Percentiles rank a stretch among this genome's conserved stretches.
Conservation (phyloP, 495 filamentous ascomycete species). For the Podospora bellae-mahoneyi region DNA sequence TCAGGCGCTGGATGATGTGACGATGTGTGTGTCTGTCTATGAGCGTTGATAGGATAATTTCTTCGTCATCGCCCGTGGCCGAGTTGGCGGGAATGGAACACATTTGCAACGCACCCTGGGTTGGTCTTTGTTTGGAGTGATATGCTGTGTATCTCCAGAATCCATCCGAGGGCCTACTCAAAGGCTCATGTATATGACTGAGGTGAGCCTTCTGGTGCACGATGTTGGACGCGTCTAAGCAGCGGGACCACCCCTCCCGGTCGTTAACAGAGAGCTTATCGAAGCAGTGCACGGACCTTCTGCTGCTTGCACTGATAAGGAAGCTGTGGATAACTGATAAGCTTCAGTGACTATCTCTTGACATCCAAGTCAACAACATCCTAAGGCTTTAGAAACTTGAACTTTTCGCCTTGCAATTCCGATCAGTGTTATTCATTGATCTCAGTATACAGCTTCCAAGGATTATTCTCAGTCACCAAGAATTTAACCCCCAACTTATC, state of each 20-base stretch:
- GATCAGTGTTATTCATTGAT: background rate
- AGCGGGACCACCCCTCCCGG: too few relatives aligned
- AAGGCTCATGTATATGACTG: background rate
- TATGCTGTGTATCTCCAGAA: background rate
- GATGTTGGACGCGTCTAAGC: background rate
- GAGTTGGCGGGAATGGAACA: background rate
- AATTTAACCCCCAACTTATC: background rate
- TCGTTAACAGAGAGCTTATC: background rate
- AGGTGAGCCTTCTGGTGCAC: background rate
- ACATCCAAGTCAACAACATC: background rate
- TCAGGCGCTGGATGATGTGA: slow-evolving; percentile 9
- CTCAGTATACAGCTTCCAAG: background rate
- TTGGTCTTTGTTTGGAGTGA: background rate
- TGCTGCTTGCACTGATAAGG: background rate
- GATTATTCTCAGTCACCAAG: background rate
- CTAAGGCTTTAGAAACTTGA: background rate
- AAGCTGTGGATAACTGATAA: too few relatives aligned
- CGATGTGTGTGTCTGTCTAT: background rate
- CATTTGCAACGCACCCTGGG: background rate
- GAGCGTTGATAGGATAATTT: background rate
- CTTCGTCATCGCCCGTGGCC: background rate
- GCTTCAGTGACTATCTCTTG: too few relatives aligned
- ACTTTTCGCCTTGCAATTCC: background rate
- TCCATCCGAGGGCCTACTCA: background rate
- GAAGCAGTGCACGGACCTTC: background rate